Percentiles rank a stretch among this genome's conserved stretches.
Evolutionary conservation across 805 yeast genomes (phyloP).

Genomic region (Tetrapisispora nanseiensis): DNA sequence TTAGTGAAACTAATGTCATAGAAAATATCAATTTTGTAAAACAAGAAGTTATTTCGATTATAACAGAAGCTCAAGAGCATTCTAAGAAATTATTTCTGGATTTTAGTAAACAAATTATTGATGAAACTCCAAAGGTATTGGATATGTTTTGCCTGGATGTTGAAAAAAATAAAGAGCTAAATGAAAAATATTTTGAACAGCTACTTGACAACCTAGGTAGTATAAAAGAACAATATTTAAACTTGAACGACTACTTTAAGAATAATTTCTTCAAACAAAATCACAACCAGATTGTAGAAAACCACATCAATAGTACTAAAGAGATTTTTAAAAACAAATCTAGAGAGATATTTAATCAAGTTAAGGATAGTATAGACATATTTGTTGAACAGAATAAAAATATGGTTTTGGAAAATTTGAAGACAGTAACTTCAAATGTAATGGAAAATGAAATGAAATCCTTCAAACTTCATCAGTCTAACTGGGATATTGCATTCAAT

Average conservation of each 20-base stretch:
- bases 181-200: constrained; percentile 11
- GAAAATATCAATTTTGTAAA: constrained; percentile 13
- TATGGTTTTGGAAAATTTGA: constrained; percentile 19
- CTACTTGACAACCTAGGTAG: constrained; percentile 23
- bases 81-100: constrained; percentile 18
- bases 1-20: constrained; percentile 9
- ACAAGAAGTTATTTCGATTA: constrained; percentile 10
- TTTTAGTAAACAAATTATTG: constrained; percentile 16
- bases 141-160: constrained; percentile 14
- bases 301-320: constrained; percentile 19
- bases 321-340: constrained; percentile 18
- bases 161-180: constrained; percentile 10
- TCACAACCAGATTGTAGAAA: constrained; percentile 18
- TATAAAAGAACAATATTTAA: constrained; percentile 26
- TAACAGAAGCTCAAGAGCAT: constrained; percentile 12
- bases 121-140: constrained; percentile 18
- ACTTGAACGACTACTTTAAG: constrained; percentile 23
- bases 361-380: constrained; percentile 16
- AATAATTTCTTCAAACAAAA: constrained; percentile 24
- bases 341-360: constrained; percentile 12
- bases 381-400: constrained; percentile 19
- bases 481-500: constrained; percentile 25
- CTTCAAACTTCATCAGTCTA: constrained; percentile 22
- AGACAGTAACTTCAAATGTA: constrained; percentile 21
- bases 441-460: constrained; percentile 23